These are phyloP conservation scores for Ehretia macrophylla DNA, from an alignment of 257 asterid species.

Conservation along the genomic window DNA sequence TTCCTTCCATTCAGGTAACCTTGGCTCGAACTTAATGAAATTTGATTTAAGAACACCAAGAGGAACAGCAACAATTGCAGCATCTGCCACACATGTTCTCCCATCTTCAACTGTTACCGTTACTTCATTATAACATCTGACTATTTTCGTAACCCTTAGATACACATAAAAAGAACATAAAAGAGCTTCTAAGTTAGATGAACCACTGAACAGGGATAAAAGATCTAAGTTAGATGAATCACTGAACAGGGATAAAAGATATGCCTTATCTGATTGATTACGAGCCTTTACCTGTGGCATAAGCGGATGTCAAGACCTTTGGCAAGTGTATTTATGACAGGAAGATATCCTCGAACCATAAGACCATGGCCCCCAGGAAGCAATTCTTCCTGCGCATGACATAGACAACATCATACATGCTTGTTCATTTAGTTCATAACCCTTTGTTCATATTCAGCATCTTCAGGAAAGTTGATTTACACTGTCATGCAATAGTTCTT, in stretches of 20 bases:
- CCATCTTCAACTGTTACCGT: slow-evolving; percentile 86
- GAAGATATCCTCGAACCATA: slow-evolving; percentile 95
- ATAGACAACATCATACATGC: not conserved
- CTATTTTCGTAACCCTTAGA: slow-evolving; percentile 68
- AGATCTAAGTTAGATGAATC: no score
- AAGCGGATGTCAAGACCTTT: slow-evolving; percentile 89
- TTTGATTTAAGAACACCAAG: slow-evolving; percentile 91
- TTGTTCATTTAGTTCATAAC: no score
- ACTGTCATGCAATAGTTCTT: no score
- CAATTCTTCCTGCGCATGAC: slow-evolving; percentile 63
- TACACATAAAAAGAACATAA: slow-evolving; percentile 4
- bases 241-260: no score
- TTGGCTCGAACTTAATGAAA: slow-evolving; percentile 69
- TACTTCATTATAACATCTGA: slow-evolving; percentile 74
- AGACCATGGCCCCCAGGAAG: slow-evolving; percentile 99
- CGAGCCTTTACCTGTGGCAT: slow-evolving; percentile 56
- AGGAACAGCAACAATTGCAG: slow-evolving; percentile 82
- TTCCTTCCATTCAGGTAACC: slow-evolving; percentile 94
- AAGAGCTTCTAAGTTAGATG: not conserved
- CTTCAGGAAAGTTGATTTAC: not conserved
- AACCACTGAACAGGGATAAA: no score
- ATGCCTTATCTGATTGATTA: not conserved
- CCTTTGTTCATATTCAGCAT: no score
- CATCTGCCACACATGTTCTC: slow-evolving; percentile 79
- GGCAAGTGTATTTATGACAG: slow-evolving; percentile 87